Conservation (phyloP, 2,329 filamentous ascomycete species). For the Penicillium sp. region DNA sequence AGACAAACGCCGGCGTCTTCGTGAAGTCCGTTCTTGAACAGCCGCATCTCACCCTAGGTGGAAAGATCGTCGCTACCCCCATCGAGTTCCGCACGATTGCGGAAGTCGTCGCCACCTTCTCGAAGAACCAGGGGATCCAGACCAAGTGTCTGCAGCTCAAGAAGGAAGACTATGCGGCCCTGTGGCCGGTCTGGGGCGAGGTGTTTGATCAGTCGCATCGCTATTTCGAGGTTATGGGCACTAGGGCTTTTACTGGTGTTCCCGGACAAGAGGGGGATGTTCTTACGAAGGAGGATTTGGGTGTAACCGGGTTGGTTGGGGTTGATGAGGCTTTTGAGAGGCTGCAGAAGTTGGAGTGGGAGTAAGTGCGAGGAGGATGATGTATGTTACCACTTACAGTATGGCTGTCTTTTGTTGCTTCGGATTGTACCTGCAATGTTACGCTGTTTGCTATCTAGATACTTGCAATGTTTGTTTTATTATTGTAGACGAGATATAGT, state of each 20-base stretch:
- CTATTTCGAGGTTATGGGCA: slow-evolving; percentile 5
- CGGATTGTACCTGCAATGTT: too few species aligned
- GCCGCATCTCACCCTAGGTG: neutral
- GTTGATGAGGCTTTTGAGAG: slow-evolving; percentile 5
- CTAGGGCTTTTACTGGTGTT: neutral
- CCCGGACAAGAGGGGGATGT: neutral
- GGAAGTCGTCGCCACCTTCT: neutral
- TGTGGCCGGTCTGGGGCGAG: slow-evolving; percentile 38
- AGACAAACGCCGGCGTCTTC: neutral
- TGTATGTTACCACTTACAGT: neutral
- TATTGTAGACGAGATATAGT: neutral
- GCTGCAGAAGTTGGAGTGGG: neutral
- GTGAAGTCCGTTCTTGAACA: neutral
- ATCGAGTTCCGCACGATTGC: neutral
- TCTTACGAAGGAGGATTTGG: neutral
- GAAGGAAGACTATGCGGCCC: slow-evolving; percentile 31
- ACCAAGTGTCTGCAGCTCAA: slow-evolving; percentile 31
- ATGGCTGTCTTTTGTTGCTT: neutral
- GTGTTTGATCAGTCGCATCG: slow-evolving; percentile 29
- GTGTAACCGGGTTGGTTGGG: neutral
- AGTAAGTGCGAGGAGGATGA: neutral
- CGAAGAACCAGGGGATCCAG: neutral
- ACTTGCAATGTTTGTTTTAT: too few species aligned
- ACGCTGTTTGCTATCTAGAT: too few species aligned
- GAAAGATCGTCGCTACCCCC: neutral